Base-by-base conservation (phyloP, 208 protist species). In the Trypanosoma grayi region DNA sequence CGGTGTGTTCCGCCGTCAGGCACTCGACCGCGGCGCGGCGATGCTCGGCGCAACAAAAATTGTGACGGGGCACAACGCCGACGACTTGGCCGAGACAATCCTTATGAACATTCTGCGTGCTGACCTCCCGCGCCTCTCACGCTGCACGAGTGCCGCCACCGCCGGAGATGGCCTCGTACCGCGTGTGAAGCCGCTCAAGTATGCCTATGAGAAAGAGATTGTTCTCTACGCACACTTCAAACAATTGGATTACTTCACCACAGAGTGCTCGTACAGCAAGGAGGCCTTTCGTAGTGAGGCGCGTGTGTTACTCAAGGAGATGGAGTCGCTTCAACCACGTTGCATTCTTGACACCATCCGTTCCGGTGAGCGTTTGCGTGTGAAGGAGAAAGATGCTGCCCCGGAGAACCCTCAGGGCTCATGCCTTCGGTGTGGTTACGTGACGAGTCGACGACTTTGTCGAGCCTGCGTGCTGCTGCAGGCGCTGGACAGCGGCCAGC, bases 191-290 rank as follows among this genome's bases (percentile, higher is more conserved):
- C 98, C 98, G 39, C 91, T 99, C 53, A 98, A 98, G 71, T 97
- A 97, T 75, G 87, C 90, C 13, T 98, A 98, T 71, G 88, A 99
- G 68, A 98, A 98, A 75, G 97, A 99, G 53, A 99, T 99, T 67
- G 98, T 99, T 9, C 80, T 99, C 55, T 99, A 99, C 67, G 97
- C 97, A 2, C 94, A 98, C 74, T 98, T 98, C 50, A 98, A 98
- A 59, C 84, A 98, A 60, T 83, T 99, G 11, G 93, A 98, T 71
- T 99, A 99, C 83, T 99, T 99, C 66, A 95, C 91, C 1, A 99
- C 97, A 3, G 97, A 99, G 73, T 99, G 97, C 80, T 96, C 91
- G 3, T 99, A 99, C 66, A 86, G 93, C 13, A 95, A 95, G 25
- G 96, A 98, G 60, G 97, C 98, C 7, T 99, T 98, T 65, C 81